phyloP scores from a whole-genome alignment of 2,329 filamentous ascomycete species.

The Colletotrichum simmondsii region DNA sequence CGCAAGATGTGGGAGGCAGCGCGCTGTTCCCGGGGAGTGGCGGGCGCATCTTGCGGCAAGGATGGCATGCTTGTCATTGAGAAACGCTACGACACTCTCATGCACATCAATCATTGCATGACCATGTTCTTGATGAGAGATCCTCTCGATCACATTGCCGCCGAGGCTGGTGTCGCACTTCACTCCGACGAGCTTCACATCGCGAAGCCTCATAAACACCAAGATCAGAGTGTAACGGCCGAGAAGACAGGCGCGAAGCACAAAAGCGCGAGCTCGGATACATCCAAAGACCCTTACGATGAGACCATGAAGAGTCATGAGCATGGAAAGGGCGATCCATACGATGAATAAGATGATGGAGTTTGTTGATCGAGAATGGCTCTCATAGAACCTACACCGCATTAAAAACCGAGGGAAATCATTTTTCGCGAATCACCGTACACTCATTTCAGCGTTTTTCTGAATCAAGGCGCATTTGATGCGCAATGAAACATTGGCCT shows the following conservation, averaged over 20 bases:
- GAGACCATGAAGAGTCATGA: not conserved
- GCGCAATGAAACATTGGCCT: not conserved
- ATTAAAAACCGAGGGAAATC: not conserved
- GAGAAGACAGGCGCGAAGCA: not conserved
- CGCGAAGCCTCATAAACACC: constrained; percentile 17
- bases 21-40: not conserved
- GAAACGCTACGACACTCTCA: constrained; percentile 18
- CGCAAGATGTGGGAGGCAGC: constrained; percentile 38
- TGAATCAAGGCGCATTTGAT: not conserved
- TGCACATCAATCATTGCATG: constrained; percentile 19
- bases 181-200: constrained; percentile 19
- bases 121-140: constrained; percentile 18
- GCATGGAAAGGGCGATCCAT: not conserved
- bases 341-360: not conserved
- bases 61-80: constrained; percentile 12
- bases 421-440: too few relatives aligned
- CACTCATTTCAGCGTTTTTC: not conserved
- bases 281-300: not conserved
- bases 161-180: constrained; percentile 20
- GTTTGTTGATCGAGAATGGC: not conserved
- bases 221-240: not conserved
- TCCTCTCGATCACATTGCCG: constrained; percentile 3
- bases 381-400: not conserved
- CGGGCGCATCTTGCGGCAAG: constrained; percentile 3
- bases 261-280: not conserved